Evolutionary conservation across 345 rosid genomes (phyloP), one percentile per base, ranked within the genome.

Genomic region (Corchorus olitorius): DNA sequence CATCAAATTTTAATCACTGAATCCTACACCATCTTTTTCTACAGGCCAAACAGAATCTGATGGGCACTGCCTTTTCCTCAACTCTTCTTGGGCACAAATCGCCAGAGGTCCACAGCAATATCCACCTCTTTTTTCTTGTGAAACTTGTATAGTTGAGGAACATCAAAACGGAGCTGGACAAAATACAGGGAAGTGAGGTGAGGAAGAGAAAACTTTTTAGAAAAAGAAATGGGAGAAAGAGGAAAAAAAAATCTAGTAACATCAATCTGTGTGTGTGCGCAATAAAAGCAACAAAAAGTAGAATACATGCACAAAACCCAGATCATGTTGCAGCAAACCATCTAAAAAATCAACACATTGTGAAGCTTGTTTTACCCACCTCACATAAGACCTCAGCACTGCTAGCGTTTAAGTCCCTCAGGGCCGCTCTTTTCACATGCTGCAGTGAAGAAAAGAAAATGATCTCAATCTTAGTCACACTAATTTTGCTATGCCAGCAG

Each of bases 101-200:
- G 93, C 99, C 98, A 95, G 49, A 95, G 98, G 84, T 95, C 98
- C 61, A 95, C 99, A 0, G 94, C 92, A 43, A 95, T 82, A 85
- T 93, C 94, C 13, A 93, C 91, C 87, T 90, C 97, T 74, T 80
- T 92, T 80, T 89, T 88, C 87, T 91, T 89, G 84, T 93, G 99
- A 80, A 93, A 92, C 83, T 89, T 93, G 90, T 91, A 96, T 34
- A 91, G 81, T 77, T 89, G 90, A 2, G 97, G 98, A 37, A 96
- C 82, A 75, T 88, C 98, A 34, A 79, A 95, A 6, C 91, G 88
- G 39, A 95, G 96, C 99, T 93, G 94, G 15, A 72, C 39, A 19
- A 1, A 27, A 60, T 71, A 73, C 16, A 49, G 56, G 60, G 77
- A 39, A 0, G 22, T 9, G 0, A 39, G 33, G 48, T 60, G 48